These are phyloP conservation scores for Malassezia psittaci DNA, from an alignment of 1,284 basidiomycete genomes.

Conservation along the genomic window DNA sequence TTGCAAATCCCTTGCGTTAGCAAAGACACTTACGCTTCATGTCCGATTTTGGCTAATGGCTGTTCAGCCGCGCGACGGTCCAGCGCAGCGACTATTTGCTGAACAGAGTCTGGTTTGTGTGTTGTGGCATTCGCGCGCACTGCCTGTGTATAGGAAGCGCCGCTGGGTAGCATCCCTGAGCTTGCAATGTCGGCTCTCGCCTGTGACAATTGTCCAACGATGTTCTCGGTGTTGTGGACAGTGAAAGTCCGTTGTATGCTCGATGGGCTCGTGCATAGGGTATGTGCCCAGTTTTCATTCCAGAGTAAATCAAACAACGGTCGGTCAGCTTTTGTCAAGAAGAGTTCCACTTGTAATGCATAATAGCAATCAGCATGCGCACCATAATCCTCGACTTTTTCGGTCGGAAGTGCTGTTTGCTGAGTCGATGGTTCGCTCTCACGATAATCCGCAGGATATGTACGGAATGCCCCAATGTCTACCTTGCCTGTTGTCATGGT, in stretches of 20 bases:
- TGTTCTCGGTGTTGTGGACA: conserved; percentile 74
- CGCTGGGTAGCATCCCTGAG: conserved; percentile 4
- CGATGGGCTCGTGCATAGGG: conserved; percentile 62
- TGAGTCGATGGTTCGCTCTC: conserved; percentile 53
- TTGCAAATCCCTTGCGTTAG: neutral
- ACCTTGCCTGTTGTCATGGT: conserved; percentile 96
- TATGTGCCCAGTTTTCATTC: conserved; percentile 99
- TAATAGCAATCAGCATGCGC: conserved; percentile 97
- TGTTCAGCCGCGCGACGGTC: conserved; percentile 2
- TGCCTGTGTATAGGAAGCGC: conserved; percentile 3
- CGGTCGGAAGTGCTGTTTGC: conserved; percentile 62
- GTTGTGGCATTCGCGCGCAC: neutral
- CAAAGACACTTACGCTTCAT: conserved; percentile 62
- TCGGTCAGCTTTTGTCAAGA: conserved; percentile 78
- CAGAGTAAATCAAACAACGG: conserved; percentile 78
- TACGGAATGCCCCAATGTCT: conserved; percentile 95
- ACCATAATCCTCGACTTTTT: conserved; percentile 53
- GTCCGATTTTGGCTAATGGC: conserved; percentile 7
- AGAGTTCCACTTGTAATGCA: conserved; percentile 81
- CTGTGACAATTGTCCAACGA: conserved; percentile 67
- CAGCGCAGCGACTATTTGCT: conserved; percentile 6
- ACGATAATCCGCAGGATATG: conserved; percentile 64
- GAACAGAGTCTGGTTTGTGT: neutral
- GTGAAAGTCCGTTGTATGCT: conserved; percentile 51
- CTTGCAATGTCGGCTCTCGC: conserved; percentile 19